Evolutionary conservation across 139 green algal genomes (phyloP).

Genomic region (Closterium sp.): DNA sequence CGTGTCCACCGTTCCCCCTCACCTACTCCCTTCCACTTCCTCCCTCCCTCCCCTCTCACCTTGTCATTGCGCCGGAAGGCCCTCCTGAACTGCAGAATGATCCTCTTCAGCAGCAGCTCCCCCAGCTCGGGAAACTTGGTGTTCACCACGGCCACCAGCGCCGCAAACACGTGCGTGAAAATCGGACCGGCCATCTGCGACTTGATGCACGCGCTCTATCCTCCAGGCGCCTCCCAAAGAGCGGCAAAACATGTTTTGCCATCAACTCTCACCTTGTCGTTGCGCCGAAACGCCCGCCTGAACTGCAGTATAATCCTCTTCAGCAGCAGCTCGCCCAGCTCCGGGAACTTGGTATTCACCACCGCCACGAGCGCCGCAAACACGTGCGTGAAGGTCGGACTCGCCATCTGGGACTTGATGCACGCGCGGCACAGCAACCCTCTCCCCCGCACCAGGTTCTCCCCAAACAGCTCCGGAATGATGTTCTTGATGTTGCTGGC

Average conservation of each 20-base stretch:
- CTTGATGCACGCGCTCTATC: conserved; percentile 77
- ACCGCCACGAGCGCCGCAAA: conserved; percentile 91
- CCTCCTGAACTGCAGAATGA: conserved; percentile 80
- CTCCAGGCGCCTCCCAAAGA: no score
- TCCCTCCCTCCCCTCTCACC: background rate
- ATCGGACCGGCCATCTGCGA: conserved; percentile 83
- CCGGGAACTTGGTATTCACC: conserved; percentile 96
- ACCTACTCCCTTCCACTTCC: no score
- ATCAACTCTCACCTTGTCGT: background rate
- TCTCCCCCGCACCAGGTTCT: conserved; percentile 88
- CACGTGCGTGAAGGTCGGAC: conserved; percentile 80
- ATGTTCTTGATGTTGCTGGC: conserved; percentile 89
- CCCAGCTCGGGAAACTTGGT: conserved; percentile 87
- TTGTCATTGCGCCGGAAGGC: conserved; percentile 64
- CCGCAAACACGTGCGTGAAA: conserved; percentile 87
- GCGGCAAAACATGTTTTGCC: background rate
- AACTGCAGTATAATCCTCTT: conserved; percentile 73
- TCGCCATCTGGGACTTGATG: conserved; percentile 93
- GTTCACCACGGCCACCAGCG: conserved; percentile 92
- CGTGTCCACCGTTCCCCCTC: no score
- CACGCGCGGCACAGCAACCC: conserved; percentile 83
- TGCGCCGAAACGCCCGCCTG: conserved; percentile 69
- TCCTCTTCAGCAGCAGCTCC: conserved; percentile 55
- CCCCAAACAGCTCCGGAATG: conserved; percentile 86
- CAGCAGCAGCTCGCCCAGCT: conserved; percentile 58